Conservation (phyloP, 345 rosid species). For the Citrus trifoliata region DNA sequence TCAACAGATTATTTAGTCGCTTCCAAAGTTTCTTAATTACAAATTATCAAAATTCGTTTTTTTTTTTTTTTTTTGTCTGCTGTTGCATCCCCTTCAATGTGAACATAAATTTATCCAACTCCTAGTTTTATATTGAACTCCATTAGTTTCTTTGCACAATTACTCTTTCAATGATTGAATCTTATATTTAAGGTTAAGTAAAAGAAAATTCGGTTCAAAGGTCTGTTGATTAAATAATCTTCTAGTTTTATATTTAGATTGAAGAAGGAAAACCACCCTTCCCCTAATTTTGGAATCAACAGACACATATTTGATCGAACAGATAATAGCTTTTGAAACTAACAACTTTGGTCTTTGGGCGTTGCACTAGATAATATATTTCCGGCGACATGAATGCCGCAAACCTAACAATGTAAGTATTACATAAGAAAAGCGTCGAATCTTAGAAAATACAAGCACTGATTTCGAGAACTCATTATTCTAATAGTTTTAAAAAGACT, state of each 20-base stretch:
- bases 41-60: too few relatives aligned
- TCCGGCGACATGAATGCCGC: not conserved
- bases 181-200: not conserved
- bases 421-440: not conserved
- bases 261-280: too few relatives aligned
- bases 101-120: not conserved
- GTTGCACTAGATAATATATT: not conserved
- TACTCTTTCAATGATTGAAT: not conserved
- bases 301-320: not conserved
- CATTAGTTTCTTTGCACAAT: not conserved
- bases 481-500: not conserved
- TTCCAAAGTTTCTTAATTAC: too few relatives aligned
- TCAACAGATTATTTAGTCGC: not conserved
- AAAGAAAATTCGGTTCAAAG: too few relatives aligned
- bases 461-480: not conserved
- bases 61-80: too few relatives aligned
- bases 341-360: not conserved
- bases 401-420: too few relatives aligned
- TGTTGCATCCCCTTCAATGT: not conserved
- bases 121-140: not conserved
- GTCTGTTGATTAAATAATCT: too few relatives aligned
- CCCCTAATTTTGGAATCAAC: not conserved
- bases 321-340: not conserved
- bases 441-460: not conserved
- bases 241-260: too few relatives aligned